A percentile compares a stretch with the other conserved stretches of the same genome.
These are phyloP conservation scores for Colletotrichum sp. DNA, from an alignment of 2,329 filamentous ascomycete species.

Conservation along the genomic window DNA sequence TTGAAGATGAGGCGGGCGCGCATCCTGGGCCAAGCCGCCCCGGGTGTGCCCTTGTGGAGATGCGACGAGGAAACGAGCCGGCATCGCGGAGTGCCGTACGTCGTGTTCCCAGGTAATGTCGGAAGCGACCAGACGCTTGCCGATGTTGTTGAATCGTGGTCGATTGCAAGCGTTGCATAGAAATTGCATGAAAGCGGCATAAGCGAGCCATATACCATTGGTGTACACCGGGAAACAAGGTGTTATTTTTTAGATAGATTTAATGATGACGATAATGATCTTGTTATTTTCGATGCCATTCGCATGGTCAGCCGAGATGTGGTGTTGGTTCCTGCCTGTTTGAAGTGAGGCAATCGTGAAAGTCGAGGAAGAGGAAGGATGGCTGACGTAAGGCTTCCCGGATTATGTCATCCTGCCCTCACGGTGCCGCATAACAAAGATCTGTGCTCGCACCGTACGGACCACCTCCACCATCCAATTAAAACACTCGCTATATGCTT, in stretches of 20 bases:
- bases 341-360: background rate
- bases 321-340: background rate
- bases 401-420: background rate
- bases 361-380: background rate
- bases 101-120: conserved; percentile 65
- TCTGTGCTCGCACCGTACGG: background rate
- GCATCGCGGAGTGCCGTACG: conserved; percentile 57
- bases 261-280: background rate
- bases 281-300: background rate
- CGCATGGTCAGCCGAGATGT: background rate
- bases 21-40: conserved; percentile 61
- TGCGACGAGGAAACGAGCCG: conserved; percentile 59
- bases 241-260: background rate
- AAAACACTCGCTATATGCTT: background rate
- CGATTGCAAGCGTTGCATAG: conserved; percentile 4
- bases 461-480: fast-evolving
- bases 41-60: conserved; percentile 63
- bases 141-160: conserved; percentile 42
- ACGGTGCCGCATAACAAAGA: background rate
- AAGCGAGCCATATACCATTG: conserved; percentile 1
- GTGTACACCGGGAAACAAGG: background rate
- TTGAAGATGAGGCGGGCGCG: conserved; percentile 57
- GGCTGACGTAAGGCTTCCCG: fast-evolving
- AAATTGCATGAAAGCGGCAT: background rate
- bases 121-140: conserved; percentile 52